Evolutionary conservation across 208 protist species (phyloP).

Genomic region (Acanthamoeba castellanii): DNA sequence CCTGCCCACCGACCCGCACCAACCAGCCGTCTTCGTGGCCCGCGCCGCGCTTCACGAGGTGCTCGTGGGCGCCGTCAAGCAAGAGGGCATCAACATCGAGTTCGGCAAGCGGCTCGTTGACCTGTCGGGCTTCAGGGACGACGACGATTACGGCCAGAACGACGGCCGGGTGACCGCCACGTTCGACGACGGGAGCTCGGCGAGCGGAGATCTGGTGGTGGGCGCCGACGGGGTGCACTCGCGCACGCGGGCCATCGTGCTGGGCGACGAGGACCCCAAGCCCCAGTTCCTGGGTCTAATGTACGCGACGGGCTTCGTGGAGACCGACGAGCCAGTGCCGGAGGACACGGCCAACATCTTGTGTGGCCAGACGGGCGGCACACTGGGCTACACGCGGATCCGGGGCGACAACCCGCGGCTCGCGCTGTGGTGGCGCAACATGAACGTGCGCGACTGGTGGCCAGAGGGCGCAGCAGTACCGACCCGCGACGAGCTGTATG

Average conservation of each 20-base stretch:
- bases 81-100: background rate
- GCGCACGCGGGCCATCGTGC: background rate
- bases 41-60: background rate
- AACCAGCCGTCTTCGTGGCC: background rate
- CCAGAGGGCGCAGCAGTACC: background rate
- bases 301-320: background rate
- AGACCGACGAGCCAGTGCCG: background rate
- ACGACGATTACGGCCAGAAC: background rate
- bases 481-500: background rate
- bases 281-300: background rate
- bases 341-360: background rate
- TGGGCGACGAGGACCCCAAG: slow-evolving; percentile 28
- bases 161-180: background rate
- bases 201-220: background rate
- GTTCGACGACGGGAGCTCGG: background rate
- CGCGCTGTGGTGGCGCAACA: slow-evolving; percentile 33
- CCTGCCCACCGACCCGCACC: background rate
- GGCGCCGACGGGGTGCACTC: background rate
- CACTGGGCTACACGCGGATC: background rate
- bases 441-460: background rate
- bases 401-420: background rate
- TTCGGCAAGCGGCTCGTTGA: slow-evolving; percentile 32
- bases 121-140: background rate
- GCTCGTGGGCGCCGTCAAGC: background rate
- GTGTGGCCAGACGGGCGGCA: background rate